Evolutionary conservation across 164 flowering plant genomes (phyloP).

Genomic region (Brasenia schreberi): DNA sequence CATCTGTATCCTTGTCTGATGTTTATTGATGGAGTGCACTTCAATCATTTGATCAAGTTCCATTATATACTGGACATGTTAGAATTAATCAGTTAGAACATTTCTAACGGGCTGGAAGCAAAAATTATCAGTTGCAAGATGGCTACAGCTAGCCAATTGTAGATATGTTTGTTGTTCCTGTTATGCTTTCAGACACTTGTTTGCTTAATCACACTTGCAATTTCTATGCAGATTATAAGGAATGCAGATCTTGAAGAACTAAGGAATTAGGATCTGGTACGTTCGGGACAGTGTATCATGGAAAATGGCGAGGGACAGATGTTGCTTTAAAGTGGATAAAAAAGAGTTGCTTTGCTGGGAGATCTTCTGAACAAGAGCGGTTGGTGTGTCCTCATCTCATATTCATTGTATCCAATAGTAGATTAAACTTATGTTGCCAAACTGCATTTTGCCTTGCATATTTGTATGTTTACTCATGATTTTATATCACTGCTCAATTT

Average conservation of each 20-base stretch:
- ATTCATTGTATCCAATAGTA: not conserved
- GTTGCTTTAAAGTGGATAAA: constrained; percentile 16
- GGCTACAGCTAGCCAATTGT: no score
- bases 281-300: constrained; percentile 18
- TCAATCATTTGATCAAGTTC: not conserved
- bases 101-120: not conserved
- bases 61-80: not conserved
- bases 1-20: not conserved
- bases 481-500: no score
- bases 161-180: no score
- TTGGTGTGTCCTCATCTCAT: not conserved
- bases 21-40: not conserved
- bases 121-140: not conserved
- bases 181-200: no score
- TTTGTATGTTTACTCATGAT: no score
- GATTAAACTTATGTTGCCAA: no score
- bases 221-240: constrained; percentile 1
- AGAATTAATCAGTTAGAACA: not conserved
- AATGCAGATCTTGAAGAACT: constrained; percentile 3
- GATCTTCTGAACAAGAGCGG: not conserved
- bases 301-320: constrained; percentile 16
- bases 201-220: no score
- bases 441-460: no score
- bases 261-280: constrained; percentile 13
- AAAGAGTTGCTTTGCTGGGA: not conserved